A percentile compares a stretch with the other conserved stretches of the same genome.
Conservation (phyloP, 257 asterid genomes). For the Lantana camara region DNA sequence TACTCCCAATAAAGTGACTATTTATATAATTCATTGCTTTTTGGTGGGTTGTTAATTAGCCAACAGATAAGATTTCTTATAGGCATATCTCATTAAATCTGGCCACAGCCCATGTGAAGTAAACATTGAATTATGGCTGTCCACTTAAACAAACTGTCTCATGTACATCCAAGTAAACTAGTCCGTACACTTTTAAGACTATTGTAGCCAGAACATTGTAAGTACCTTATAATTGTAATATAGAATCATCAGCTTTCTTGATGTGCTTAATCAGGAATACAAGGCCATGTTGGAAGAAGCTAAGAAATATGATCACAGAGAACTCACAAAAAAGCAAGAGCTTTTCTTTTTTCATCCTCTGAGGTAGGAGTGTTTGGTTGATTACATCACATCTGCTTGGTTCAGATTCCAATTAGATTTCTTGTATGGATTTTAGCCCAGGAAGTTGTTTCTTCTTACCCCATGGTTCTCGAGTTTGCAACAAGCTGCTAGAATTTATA, state of each 20-base stretch:
- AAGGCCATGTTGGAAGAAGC: conserved; percentile 91
- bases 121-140: too few relatives aligned
- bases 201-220: conserved; percentile 1
- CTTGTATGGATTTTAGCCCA: conserved; percentile 58
- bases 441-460: conserved; percentile 99
- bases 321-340: conserved; percentile 92
- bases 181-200: not conserved
- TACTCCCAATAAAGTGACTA: too few relatives aligned
- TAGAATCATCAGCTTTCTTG: conserved; percentile 27
- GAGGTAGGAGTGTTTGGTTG: conserved; percentile 51
- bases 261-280: conserved; percentile 60
- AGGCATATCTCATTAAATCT: too few relatives aligned
- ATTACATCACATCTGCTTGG: conserved; percentile 1
- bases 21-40: too few relatives aligned
- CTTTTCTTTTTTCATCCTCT: conserved; percentile 97
- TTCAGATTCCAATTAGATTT: conserved; percentile 24
- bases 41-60: too few relatives aligned
- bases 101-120: too few relatives aligned
- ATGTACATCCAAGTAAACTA: too few relatives aligned
- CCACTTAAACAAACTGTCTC: too few relatives aligned
- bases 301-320: conserved; percentile 96
- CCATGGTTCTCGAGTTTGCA: conserved; percentile 91
- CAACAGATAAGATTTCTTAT: too few relatives aligned
- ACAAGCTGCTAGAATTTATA: conserved; percentile 83
- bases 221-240: conserved; percentile 14